phyloP scores from a whole-genome alignment of 2,329 filamentous ascomycete species.

The Trichoderma afroharzianum region DNA sequence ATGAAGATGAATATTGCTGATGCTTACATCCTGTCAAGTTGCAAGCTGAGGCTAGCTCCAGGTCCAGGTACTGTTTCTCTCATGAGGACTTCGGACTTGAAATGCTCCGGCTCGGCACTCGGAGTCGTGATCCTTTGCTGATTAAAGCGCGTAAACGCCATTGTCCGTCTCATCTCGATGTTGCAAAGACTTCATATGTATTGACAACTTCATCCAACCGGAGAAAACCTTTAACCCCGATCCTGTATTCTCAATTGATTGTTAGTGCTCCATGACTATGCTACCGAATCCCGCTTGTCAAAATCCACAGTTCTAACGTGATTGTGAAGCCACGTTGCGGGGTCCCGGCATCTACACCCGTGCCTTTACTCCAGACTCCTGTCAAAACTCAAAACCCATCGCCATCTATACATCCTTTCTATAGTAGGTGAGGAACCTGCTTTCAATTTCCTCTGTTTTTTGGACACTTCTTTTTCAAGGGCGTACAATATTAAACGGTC shows the following conservation, averaged over 20 bases:
- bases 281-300: not conserved
- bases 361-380: not conserved
- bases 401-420: not conserved
- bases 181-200: not conserved
- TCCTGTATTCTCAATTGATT: not conserved
- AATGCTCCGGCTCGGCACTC: not conserved
- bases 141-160: not conserved
- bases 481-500: not conserved
- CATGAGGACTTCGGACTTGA: not conserved
- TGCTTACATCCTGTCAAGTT: not conserved
- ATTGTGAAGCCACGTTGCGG: constrained; percentile 1
- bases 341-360: not conserved
- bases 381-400: not conserved
- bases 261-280: not conserved
- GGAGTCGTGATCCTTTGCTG: not conserved
- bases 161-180: not conserved
- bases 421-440: not conserved
- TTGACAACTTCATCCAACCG: not conserved
- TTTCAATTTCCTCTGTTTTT: not conserved
- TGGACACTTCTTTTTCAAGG: not conserved
- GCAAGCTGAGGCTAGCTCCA: not conserved
- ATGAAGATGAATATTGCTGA: not conserved
- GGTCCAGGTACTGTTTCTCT: not conserved
- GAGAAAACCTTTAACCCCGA: not conserved
- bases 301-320: not conserved